These are phyloP conservation scores for Pseudogymnoascus sp. DNA, from an alignment of 2,329 filamentous ascomycete species.

Conservation along the genomic window DNA sequence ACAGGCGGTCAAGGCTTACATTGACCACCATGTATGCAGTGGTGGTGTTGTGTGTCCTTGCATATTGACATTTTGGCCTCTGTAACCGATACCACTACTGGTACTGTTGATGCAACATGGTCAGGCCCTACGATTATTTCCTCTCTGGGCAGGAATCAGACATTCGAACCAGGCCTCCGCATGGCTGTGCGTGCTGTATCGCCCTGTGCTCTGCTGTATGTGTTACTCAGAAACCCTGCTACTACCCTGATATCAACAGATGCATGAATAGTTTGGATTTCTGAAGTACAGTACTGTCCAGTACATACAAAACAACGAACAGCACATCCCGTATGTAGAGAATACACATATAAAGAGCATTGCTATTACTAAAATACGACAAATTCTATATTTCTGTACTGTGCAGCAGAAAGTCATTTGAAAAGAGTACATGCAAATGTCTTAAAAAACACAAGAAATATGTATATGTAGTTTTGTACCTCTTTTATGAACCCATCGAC, in stretches of 20 bases:
- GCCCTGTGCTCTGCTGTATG: neutral
- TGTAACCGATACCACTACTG: neutral
- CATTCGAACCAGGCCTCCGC: neutral
- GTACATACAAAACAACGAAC: neutral
- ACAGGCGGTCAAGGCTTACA: neutral
- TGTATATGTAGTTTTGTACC: conserved; percentile 5
- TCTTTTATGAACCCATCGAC: neutral
- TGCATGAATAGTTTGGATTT: conserved; percentile 1
- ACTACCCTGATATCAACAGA: neutral
- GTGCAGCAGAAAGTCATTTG: neutral
- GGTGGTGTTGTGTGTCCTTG: neutral
- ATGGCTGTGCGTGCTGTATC: neutral
- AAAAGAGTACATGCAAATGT: neutral
- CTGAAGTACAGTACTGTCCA: neutral
- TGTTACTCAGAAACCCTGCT: neutral
- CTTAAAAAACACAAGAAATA: neutral
- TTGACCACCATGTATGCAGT: neutral
- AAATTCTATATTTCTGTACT: neutral
- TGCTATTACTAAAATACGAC: neutral
- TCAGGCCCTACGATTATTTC: conserved; percentile 5
- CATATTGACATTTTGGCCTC: neutral
- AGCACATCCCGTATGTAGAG: neutral
- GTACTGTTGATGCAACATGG: neutral
- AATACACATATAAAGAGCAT: neutral
- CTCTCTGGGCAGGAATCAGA: neutral